Percentiles rank a stretch among this genome's conserved stretches.
phyloP scores from a whole-genome alignment of 352 stramenopile genomes.

The Pythium phragmitis region DNA sequence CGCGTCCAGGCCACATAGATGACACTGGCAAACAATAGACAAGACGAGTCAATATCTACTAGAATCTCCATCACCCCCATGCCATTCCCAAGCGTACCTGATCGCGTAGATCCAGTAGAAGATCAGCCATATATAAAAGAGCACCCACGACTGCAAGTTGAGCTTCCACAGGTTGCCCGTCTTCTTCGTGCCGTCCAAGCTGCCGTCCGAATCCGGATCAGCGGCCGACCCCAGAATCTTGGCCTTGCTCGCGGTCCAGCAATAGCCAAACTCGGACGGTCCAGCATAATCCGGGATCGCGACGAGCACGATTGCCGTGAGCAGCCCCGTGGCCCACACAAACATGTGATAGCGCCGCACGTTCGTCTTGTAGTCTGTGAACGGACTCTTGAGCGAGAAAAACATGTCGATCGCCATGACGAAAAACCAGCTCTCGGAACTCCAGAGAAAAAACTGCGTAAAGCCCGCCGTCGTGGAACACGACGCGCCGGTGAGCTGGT shows the following conservation, averaged over 20 bases:
- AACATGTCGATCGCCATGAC: slow-evolving; percentile 89
- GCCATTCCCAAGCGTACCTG: slow-evolving; percentile 33
- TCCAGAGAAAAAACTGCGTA: slow-evolving; percentile 88
- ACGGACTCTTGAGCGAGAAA: slow-evolving; percentile 81
- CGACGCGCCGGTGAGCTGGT: slow-evolving; percentile 38
- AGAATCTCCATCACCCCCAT: too few relatives aligned
- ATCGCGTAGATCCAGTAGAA: slow-evolving; percentile 85
- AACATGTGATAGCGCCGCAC: slow-evolving; percentile 82
- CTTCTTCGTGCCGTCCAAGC: slow-evolving; percentile 13
- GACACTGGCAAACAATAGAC: slow-evolving; percentile 35
- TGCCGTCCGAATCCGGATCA: too few relatives aligned
- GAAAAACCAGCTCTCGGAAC: slow-evolving; percentile 87
- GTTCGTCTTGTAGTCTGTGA: slow-evolving; percentile 88
- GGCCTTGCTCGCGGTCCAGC: slow-evolving; percentile 76
- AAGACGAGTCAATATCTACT: too few relatives aligned
- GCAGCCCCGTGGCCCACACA: slow-evolving; percentile 75
- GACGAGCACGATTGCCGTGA: slow-evolving; percentile 70
- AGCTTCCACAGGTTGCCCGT: slow-evolving; percentile 78
- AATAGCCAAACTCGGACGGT: slow-evolving; percentile 82
- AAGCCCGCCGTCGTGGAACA: slow-evolving; percentile 70
- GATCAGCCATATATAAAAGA: slow-evolving; percentile 89
- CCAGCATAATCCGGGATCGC: slow-evolving; percentile 70
- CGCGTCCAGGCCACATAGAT: slow-evolving; percentile 86
- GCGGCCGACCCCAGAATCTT: slow-evolving; percentile 22
- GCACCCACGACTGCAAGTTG: slow-evolving; percentile 84